Conservation (phyloP, 495 filamentous ascomycete genomes). For the Penicillium tannophilum region DNA sequence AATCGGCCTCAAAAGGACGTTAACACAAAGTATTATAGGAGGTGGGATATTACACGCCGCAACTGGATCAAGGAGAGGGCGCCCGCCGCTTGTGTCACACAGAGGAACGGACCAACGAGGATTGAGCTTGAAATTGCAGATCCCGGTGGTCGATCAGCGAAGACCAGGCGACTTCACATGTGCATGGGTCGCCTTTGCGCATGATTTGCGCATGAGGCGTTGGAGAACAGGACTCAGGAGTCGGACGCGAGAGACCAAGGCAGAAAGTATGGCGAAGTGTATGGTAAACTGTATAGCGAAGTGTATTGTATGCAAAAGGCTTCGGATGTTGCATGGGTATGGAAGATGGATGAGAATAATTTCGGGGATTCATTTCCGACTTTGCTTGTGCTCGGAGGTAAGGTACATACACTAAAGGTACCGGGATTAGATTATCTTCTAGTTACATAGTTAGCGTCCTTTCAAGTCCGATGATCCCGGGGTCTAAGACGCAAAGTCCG, state of each 20-base stretch:
- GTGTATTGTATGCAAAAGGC: too few species aligned
- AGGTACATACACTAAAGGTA: not conserved
- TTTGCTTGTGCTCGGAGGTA: not conserved
- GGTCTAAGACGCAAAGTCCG: not conserved
- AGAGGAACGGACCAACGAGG: constrained; percentile 11
- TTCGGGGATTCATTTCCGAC: too few species aligned
- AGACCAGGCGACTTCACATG: not conserved
- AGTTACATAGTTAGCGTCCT: not conserved
- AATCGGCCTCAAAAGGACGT: constrained; percentile 20
- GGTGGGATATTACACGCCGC: constrained; percentile 12
- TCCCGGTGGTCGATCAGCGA: constrained; percentile 3
- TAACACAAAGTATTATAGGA: constrained; percentile 25
- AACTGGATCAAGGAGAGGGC: constrained; percentile 8
- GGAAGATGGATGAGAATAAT: too few species aligned
- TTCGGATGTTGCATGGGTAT: too few species aligned
- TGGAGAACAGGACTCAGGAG: not conserved
- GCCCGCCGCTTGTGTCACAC: constrained; percentile 24
- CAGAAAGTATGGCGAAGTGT: not conserved
- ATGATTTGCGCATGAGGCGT: constrained; percentile 12
- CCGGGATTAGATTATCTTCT: not conserved
- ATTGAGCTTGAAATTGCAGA: constrained; percentile 14
- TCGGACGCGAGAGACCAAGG: not conserved
- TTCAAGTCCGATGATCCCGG: constrained; percentile 1
- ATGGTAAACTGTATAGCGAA: not conserved
- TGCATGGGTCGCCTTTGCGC: constrained; percentile 14